Evolutionary conservation across 345 rosid genomes (phyloP), one percentile per base, ranked within the genome.

Genomic region (Citrus hindsii): DNA sequence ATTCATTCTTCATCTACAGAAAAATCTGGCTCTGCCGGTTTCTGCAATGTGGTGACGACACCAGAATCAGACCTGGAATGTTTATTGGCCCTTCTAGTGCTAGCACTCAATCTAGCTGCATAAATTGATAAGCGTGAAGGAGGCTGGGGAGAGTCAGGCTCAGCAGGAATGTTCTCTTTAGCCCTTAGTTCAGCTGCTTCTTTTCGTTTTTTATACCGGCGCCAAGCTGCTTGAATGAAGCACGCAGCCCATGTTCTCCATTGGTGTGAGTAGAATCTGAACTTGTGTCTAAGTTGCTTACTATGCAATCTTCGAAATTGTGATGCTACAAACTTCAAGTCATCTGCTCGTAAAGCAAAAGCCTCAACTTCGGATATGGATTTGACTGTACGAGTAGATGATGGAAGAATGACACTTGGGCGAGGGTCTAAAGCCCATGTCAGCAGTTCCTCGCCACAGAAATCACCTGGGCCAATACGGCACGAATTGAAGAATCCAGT

Each of bases 171-270:
- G 59, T 76, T 80, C 85, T 88, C 93, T 76, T 67, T 81, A 18
- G 78, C 88, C 80, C 88, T 89, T 30, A 89, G 81, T 69, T 87
- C 90, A 24, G 82, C 88, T 0, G 87, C 87, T 37, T 83, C 88
- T 80, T 84, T 92, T 77, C 93, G 79, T 83, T 86, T 93, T 83
- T 87, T 90, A 63, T 82, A 82, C 74, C 97, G 79, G 62, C 91
- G 86, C 97, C 98, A 95, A 2, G 97, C 97, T 1, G 88, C 90
- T 73, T 95, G 98, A 24, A 93, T 53, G 70, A 92, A 93, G 76
- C 97, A 93, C 9, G 94, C 97, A 8, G 99, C 97, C 99, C 96
- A 92, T 55, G 92, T 59, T 79, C 97, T 83, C 96, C 99, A 95
- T 14, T 95, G 99, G 77, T 93, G 98, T 0, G 96, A 93, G 82